Percentiles rank a stretch among this genome's conserved stretches.
phyloP scores from a whole-genome alignment of 2,329 filamentous ascomycete genomes.

The Xylaria arbuscula region DNA sequence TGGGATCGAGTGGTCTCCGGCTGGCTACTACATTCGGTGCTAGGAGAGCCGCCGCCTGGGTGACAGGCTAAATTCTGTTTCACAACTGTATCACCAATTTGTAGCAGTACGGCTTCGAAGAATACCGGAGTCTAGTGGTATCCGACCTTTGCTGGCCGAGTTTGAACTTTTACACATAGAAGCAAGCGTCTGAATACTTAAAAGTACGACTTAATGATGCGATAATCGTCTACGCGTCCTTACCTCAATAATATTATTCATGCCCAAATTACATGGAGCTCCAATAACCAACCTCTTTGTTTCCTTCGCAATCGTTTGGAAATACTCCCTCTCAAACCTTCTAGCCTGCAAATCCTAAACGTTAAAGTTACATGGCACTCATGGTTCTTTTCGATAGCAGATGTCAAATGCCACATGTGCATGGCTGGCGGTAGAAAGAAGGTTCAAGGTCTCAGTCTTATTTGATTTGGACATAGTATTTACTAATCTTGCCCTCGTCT shows the following conservation, averaged over 20 bases:
- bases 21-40: constrained; percentile 89
- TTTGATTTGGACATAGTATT: too few species aligned
- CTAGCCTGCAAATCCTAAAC: neutral
- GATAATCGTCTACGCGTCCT: neutral
- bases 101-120: constrained; percentile 24
- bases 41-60: constrained; percentile 86
- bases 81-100: constrained; percentile 32
- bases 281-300: neutral
- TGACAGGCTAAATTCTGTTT: constrained; percentile 71
- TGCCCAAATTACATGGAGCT: neutral
- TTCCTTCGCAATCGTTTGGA: neutral
- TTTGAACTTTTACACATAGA: constrained; percentile 1
- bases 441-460: too few species aligned
- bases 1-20: constrained; percentile 89
- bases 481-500: neutral
- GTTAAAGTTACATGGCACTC: neutral
- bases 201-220: constrained; percentile 16
- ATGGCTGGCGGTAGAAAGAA: too few species aligned
- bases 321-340: neutral
- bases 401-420: neutral
- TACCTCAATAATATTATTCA: neutral
- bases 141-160: neutral
- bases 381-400: neutral
- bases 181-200: constrained; percentile 8
- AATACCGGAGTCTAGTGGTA: constrained; percentile 11